Evolutionary conservation across 768 basidiomycete genomes (phyloP), one percentile per base, ranked within the genome.

Genomic region (Dacryopinax primogenitus): DNA sequence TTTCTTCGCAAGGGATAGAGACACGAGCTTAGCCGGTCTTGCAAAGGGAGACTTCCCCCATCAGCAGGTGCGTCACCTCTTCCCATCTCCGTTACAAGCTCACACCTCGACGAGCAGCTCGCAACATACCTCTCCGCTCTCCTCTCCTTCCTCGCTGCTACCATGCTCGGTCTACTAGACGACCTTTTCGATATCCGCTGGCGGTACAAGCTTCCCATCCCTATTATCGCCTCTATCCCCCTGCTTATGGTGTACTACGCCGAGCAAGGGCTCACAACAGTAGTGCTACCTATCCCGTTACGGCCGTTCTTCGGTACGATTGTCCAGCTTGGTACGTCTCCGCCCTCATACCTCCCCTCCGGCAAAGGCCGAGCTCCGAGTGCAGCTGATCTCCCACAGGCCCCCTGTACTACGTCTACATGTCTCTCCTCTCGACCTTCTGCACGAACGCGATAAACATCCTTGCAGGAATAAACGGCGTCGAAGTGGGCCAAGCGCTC

Each of bases 361-460:
- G 18, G 33, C 15, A 12, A 33, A 62, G 16, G 45, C 16, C 23
- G 3, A 34, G 7, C n/a, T n/a, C n/a, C n/a, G n/a, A 15, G 65
- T 66, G 34, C 30, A 21, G 26, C 36, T 21, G 21, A 62, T 21
- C 18, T 4, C 33, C 37, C 18, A 44, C 68, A 97, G 95, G 95
- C 1, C 91, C 92, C 0, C 76, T 98, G 2, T 98, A 98, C 75
- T 99, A 98, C 74, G 66, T 94, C 63, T 99, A 98, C 78, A 97
- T 99, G 90, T 84, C 92, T 3, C 76, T 98, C 33, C 79, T 99
- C 18, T 97, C 94, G 33, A 98, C 93, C 0, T 99, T 98, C 75
- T 85, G 90, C 64, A 97, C 95, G 18, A 99, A 99, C 76, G 89
- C 89, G 74, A 96, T 98, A 80, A 99, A 99, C 75, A 98, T 99